Conservation (phyloP, 2,329 filamentous ascomycete genomes). For the Aspergillus fijiensis region DNA sequence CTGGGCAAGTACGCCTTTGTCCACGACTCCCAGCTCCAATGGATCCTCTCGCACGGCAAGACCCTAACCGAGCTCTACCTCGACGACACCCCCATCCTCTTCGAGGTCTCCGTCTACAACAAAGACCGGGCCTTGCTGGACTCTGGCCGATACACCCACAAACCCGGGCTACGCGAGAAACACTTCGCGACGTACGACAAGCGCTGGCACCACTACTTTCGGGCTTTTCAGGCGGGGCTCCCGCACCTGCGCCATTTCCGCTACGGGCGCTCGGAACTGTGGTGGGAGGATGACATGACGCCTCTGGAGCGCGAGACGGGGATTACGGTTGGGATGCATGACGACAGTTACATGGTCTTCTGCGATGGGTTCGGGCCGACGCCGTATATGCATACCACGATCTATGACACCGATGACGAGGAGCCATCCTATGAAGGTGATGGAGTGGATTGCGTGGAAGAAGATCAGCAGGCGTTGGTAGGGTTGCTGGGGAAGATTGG, state of each 20-base stretch:
- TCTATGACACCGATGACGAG: no score
- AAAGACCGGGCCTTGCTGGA: neutral
- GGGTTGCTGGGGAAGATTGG: no score
- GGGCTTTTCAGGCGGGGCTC: conserved; percentile 19
- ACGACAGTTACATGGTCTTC: conserved; percentile 21
- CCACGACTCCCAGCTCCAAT: conserved; percentile 49
- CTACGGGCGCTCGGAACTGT: conserved; percentile 12
- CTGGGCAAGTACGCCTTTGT: conserved; percentile 46
- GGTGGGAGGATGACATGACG: conserved; percentile 3
- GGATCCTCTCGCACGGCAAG: conserved; percentile 42
- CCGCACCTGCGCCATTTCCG: conserved; percentile 21
- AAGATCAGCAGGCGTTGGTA: no score
- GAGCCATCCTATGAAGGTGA: no score
- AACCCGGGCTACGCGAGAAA: neutral
- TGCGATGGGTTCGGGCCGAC: conserved; percentile 20
- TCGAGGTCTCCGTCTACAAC: conserved; percentile 10
- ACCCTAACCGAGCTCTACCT: conserved; percentile 46
- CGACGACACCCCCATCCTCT: conserved; percentile 44
- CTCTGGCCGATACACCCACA: neutral
- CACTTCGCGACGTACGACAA: conserved; percentile 11
- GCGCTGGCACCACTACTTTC: conserved; percentile 26
- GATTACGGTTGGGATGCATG: conserved; percentile 15
- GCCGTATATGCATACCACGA: conserved; percentile 15
- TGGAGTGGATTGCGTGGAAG: no score
- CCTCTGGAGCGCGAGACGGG: conserved; percentile 23